Percentiles rank a stretch among this genome's conserved stretches.
Conservation (phyloP, 768 basidiomycete genomes). For the Russula lepida region DNA sequence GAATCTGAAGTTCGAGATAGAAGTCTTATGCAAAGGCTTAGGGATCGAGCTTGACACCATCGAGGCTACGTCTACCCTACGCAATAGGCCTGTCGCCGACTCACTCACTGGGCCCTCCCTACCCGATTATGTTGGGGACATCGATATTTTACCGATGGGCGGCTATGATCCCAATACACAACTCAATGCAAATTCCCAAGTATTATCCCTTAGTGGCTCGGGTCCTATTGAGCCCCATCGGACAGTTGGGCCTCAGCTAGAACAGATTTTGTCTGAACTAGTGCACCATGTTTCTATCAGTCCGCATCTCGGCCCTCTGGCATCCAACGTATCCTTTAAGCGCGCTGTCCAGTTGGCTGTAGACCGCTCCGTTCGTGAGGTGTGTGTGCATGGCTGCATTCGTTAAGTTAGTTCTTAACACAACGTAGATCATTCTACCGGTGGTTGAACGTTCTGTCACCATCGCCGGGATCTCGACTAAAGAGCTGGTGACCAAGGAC, state of each 20-base stretch:
- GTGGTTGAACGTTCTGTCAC: constrained; percentile 98
- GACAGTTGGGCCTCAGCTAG: constrained; percentile 67
- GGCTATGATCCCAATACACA: constrained; percentile 50
- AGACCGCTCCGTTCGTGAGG: constrained; percentile 92
- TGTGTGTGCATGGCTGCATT: constrained; percentile 28
- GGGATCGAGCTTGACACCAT: constrained; percentile 79
- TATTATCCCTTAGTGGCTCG: constrained; percentile 51
- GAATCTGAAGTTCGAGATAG: constrained; percentile 97
- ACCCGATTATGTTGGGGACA: constrained; percentile 73
- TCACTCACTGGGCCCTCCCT: constrained; percentile 51
- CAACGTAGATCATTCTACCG: constrained; percentile 77
- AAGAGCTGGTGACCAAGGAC: constrained; percentile 92
- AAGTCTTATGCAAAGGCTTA: constrained; percentile 88
- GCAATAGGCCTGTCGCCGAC: constrained; percentile 61
- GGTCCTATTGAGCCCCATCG: constrained; percentile 59
- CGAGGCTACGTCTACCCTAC: constrained; percentile 75
- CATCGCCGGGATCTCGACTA: constrained; percentile 94
- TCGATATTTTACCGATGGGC: constrained; percentile 70
- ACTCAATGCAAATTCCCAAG: constrained; percentile 47
- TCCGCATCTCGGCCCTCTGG: constrained; percentile 63
- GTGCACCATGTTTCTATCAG: constrained; percentile 70
- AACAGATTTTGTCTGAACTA: constrained; percentile 65
- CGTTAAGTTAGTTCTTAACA: background rate
- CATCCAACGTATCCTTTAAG: constrained; percentile 78
- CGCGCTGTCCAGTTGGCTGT: constrained; percentile 85